phyloP scores from a whole-genome alignment of 2,329 filamentous ascomycete species.

The Chlorencoelia australis region DNA sequence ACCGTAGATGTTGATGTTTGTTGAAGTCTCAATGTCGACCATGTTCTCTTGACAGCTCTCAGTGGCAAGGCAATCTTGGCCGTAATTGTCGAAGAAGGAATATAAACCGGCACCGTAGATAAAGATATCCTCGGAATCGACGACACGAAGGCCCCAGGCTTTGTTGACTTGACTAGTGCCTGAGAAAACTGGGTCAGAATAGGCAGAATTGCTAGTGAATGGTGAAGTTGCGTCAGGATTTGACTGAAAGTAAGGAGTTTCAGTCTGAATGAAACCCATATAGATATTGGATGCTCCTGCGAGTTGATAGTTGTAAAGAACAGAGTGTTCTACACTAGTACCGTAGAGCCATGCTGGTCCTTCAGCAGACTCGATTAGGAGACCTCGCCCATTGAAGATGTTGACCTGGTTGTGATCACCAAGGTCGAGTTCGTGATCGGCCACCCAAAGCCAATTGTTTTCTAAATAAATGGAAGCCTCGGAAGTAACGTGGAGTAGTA shows the following conservation, averaged over 20 bases:
- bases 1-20: constrained; percentile 51
- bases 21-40: constrained; percentile 57
- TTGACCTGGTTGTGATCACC: constrained; percentile 66
- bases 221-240: constrained; percentile 65
- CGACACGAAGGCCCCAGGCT: constrained; percentile 65
- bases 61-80: constrained; percentile 54
- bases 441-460: constrained; percentile 84
- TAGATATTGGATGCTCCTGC: constrained; percentile 68
- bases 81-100: constrained; percentile 77
- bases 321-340: constrained; percentile 57
- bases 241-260: constrained; percentile 81
- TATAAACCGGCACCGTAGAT: constrained; percentile 69
- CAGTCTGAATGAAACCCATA: constrained; percentile 76
- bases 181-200: constrained; percentile 59
- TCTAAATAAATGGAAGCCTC: constrained; percentile 66
- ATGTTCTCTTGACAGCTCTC: constrained; percentile 72
- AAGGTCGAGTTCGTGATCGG: constrained; percentile 81
- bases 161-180: constrained; percentile 41
- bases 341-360: constrained; percentile 75
- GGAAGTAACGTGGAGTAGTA: constrained; percentile 56
- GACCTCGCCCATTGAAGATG: constrained; percentile 73
- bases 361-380: constrained; percentile 58
- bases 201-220: constrained; percentile 48
- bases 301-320: constrained; percentile 79
- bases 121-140: constrained; percentile 55